Evolutionary conservation across 495 filamentous ascomycete species (phyloP).

Genomic region (Collariella sp.): DNA sequence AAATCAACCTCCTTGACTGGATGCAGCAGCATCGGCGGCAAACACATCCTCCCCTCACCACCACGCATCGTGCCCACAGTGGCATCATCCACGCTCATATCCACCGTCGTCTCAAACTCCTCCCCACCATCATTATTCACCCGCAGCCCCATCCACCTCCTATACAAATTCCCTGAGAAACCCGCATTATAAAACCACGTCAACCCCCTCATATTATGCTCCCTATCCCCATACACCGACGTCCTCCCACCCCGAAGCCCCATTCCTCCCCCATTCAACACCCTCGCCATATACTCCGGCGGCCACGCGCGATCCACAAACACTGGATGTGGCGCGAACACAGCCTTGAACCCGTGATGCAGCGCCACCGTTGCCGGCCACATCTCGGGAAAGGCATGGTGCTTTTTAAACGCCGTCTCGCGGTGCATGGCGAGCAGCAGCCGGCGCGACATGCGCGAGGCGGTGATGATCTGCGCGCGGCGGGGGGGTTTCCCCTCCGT

Average conservation of each 20-base stretch:
- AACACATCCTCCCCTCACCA: conserved; percentile 79
- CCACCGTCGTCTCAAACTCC: conserved; percentile 58
- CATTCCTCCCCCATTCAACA: conserved; percentile 78
- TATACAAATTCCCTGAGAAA: conserved; percentile 74
- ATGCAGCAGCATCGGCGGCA: conserved; percentile 86
- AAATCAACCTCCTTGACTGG: conserved; percentile 82
- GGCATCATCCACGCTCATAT: conserved; percentile 42
- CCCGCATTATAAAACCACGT: conserved; percentile 95
- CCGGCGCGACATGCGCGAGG: conserved; percentile 70
- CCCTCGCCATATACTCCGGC: conserved; percentile 61
- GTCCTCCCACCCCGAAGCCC: conserved; percentile 62
- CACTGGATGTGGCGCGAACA: conserved; percentile 84
- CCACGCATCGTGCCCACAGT: conserved; percentile 43
- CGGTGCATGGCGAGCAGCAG: conserved; percentile 82
- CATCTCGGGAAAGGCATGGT: conserved; percentile 94
- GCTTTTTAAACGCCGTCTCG: conserved; percentile 70
- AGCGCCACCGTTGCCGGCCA: conserved; percentile 80
- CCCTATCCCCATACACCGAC: conserved; percentile 71
- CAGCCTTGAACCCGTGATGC: conserved; percentile 92
- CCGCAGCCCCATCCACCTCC: conserved; percentile 75
- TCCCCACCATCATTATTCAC: conserved; percentile 84
- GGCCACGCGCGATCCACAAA: conserved; percentile 92
- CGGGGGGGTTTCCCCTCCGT: conserved; percentile 59
- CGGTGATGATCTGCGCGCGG: conserved; percentile 80
- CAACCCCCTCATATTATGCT: conserved; percentile 81